phyloP scores from a whole-genome alignment of 1,139 yeast species.

The Candida pseudoviswanathii region DNA sequence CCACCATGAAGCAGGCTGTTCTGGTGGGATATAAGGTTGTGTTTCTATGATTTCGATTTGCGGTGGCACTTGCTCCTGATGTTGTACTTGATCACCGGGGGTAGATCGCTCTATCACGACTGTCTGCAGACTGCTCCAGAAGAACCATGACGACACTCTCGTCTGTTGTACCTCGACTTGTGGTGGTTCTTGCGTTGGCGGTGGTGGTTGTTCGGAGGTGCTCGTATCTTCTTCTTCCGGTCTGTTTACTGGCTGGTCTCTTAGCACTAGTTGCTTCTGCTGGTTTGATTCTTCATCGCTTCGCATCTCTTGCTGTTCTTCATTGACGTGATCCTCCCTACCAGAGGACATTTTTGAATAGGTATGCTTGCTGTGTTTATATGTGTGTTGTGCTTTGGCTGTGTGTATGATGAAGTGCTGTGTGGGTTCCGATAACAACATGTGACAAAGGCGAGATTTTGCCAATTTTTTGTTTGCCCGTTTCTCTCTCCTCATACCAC shows the following conservation, averaged over 20 bases:
- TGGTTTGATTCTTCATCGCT: background rate
- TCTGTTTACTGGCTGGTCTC: background rate
- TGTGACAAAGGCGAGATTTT: background rate
- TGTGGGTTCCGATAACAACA: background rate
- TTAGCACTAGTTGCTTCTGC: background rate
- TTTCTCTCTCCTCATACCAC: background rate
- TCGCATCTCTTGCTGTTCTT: background rate
- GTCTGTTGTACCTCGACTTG: background rate
- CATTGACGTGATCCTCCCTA: background rate
- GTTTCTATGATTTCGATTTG: conserved; percentile 1
- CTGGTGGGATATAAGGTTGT: background rate
- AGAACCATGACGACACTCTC: conserved; percentile 1
- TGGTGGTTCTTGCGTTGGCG: background rate
- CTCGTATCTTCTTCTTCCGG: no score
- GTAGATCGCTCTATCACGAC: background rate
- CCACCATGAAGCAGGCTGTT: conserved; percentile 3
- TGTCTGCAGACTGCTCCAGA: conserved; percentile 5
- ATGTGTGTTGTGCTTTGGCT: no score
- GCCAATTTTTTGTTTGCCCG: background rate
- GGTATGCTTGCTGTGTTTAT: background rate
- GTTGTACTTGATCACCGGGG: background rate
- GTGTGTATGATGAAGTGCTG: no score
- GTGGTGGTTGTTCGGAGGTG: background rate
- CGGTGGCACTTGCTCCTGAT: background rate
- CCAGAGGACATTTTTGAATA: background rate